Evolutionary conservation across 345 rosid species (phyloP), one percentile per base, ranked within the genome.

Genomic region (Eucalyptus virginea): DNA sequence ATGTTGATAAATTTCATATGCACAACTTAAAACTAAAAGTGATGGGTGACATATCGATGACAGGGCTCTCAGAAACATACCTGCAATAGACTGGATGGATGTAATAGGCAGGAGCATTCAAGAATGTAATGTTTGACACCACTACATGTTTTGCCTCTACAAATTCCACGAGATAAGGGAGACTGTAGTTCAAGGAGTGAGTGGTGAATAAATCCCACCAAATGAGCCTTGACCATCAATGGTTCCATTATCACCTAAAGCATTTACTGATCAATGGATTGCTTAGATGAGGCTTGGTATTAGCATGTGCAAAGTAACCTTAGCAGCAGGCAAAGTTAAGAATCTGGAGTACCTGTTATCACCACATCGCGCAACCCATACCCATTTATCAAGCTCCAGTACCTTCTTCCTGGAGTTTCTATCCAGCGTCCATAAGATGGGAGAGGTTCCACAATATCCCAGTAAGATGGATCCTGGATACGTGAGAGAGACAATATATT

Each of bases 31-130:
- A 34, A 34, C 2, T 37, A 34, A 34, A 69, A 21, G 81, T 72
- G 28, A 37, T 37, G 81, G 81, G 8, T 34, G 81, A 72, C 81
- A 72, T 49, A 69, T 18, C 2, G 14, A 69, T 2, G 3, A 18
- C 19, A 83, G 13, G n/a, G 48, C 32, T 88, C 81, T 42, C 14
- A 40, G 4, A 10, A 87, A 91, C 90, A 86, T 88, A 94, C 97
- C 98, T 97, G 91, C 99, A 96, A 89, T 96, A 96, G 42, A 97
- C 98, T 51, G 99, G 98, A 90, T 98, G 99, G 72, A 98, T 95
- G 92, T 93, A 91, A 92, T 94, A 92, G 21, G 98, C 94, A 85
- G 99, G 99, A 48, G 98, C 96, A 91, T 97, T 95, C 87, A 94
- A 58, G 91, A 98, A 95, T 40, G 99, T 96, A 88, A 98, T 90